phyloP scores from a whole-genome alignment of 1,284 basidiomycete species.

The Trametes hirsuta region DNA sequence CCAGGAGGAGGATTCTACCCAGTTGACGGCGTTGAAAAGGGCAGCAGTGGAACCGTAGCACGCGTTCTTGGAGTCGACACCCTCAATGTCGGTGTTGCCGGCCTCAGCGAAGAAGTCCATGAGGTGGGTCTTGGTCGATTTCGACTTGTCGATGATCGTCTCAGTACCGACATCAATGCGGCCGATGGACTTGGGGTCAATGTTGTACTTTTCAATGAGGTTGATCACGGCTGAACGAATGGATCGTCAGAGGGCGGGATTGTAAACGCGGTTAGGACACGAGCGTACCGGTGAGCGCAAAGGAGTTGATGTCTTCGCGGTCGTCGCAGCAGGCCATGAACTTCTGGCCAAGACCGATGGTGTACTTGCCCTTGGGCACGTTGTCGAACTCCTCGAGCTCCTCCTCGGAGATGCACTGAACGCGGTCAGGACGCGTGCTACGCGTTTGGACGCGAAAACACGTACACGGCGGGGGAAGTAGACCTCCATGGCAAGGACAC shows the following conservation, averaged over 20 bases:
- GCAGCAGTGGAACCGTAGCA: conserved; percentile 99
- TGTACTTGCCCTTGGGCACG: conserved; percentile 97
- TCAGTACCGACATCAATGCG: conserved; percentile 98
- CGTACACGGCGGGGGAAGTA: conserved; percentile 91
- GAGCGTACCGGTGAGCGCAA: conserved; percentile 86
- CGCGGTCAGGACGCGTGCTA: conserved; percentile 13
- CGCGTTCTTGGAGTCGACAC: conserved; percentile 98
- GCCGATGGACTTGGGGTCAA: conserved; percentile 96
- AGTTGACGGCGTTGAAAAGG: conserved; percentile 97
- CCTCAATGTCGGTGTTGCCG: conserved; percentile 98
- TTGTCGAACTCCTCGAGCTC: conserved; percentile 96
- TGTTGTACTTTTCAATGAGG: conserved; percentile 92
- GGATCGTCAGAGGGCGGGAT: conserved; percentile 1
- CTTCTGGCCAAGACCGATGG: conserved; percentile 97
- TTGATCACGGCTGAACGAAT: conserved; percentile 70
- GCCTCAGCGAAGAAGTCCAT: conserved; percentile 96
- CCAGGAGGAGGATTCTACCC: conserved; percentile 97
- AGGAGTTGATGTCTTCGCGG: conserved; percentile 98
- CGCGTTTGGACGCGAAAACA: conserved; percentile 32
- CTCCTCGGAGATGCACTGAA: conserved; percentile 90
- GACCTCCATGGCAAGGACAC: conserved; percentile 90
- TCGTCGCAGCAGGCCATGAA: conserved; percentile 99
- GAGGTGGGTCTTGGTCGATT: conserved; percentile 97
- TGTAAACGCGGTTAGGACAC: not conserved
- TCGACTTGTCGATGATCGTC: conserved; percentile 99